Base-by-base conservation (phyloP, 768 basidiomycete species). In the Tylopilus cervinicoccineus region DNA sequence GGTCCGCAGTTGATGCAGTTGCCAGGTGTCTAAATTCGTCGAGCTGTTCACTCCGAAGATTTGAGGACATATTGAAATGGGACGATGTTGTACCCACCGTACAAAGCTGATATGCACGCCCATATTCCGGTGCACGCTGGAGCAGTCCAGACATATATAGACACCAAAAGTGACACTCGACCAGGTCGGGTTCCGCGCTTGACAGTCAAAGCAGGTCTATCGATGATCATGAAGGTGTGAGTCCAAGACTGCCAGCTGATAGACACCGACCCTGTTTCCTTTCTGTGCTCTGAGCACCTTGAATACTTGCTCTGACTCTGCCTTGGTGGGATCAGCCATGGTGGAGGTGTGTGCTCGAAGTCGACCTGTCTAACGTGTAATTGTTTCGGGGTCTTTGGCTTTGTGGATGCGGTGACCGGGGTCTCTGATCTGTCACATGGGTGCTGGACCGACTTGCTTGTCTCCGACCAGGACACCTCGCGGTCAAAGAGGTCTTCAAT, bases 71-170 rank as follows among this genome's bases (percentile, higher is more conserved):
- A 22, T 3, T 14, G 6, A 38, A 9, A 26, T 23, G 3, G 38
- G 29, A 28, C 12, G 23, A 20, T 31, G 33, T 26, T 31, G 43
- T 10, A 68, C 84, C 59, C 64, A 93, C 92, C 94, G 76, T 36
- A 99, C 95, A 61, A 99, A 99, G 54, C 84, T 89, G 68, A 99
- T 93, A 65, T 99, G 96, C 20, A 98, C 95, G 59, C 96, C 96
- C 83, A 97, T 85, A 66, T 95, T 97, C 45, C 96, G 77, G 70
- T 99, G 96, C 13, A 88, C 73, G 56, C 87, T 88, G 5, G 95
- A 98, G 75, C 96, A 99, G 50, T 99, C 94, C 27, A 98, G 74
- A 64, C 96, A 99, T 62, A 99, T 93, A 70, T 98, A 98, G 13
- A 98, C 84, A 28, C 92, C 95, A 64, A 88, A 99, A 0, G 93